These are phyloP conservation scores for Rhamnella rubrinervis DNA, from an alignment of 331 rosid genomes.

Conservation along the genomic window DNA sequence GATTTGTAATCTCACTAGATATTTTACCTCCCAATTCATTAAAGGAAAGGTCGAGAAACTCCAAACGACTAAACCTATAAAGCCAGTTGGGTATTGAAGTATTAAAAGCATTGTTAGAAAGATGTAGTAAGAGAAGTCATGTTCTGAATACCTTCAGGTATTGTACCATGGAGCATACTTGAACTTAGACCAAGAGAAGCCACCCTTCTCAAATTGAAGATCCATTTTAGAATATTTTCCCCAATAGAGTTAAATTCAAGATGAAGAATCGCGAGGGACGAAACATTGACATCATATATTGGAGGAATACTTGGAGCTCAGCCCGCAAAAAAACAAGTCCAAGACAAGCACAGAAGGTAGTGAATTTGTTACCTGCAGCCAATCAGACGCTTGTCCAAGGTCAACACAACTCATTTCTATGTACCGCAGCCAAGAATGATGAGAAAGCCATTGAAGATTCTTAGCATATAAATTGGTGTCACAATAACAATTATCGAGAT, in stretches of 20 bases:
- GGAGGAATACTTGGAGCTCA: neutral
- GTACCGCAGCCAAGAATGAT: slow-evolving; percentile 21
- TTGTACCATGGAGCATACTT: neutral
- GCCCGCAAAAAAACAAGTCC: neutral
- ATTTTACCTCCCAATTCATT: neutral
- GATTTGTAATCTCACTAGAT: neutral
- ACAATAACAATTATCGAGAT: neutral
- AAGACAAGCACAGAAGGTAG: slow-evolving; percentile 18
- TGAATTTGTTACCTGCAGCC: slow-evolving; percentile 15
- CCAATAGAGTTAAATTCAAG: neutral
- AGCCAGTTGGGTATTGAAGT: neutral
- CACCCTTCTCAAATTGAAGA: neutral
- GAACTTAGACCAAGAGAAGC: neutral
- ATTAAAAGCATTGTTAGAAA: neutral
- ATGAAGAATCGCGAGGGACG: neutral
- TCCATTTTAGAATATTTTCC: neutral
- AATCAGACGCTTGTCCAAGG: slow-evolving; percentile 5
- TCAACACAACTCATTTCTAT: slow-evolving; percentile 15
- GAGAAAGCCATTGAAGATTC: slow-evolving; percentile 5
- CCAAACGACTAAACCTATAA: neutral
- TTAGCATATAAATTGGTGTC: neutral
- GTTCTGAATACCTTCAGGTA: neutral
- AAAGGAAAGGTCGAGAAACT: neutral
- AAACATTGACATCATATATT: neutral
- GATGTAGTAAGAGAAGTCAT: neutral